Conservation (phyloP, 257 asterid species). For the Eustoma russellianum region DNA sequence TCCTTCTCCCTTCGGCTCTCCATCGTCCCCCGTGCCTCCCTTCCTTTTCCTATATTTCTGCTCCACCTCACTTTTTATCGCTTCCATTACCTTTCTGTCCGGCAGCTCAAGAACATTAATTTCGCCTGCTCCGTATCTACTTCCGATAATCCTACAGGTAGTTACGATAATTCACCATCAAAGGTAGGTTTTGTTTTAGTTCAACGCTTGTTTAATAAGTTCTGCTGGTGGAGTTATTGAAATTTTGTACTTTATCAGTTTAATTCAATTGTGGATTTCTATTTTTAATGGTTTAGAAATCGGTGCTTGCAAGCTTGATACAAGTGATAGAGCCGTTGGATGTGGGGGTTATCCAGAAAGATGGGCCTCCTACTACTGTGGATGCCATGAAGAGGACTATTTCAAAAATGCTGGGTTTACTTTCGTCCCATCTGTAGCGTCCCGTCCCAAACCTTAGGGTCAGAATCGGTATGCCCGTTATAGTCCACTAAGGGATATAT, state of each 20-base stretch:
- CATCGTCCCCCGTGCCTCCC: constrained; percentile 18
- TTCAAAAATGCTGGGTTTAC: constrained; percentile 87
- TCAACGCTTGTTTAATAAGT: background rate
- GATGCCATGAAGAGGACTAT: constrained; percentile 98
- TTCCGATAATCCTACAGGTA: constrained; percentile 19
- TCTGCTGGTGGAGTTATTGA: background rate
- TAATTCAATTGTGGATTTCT: background rate
- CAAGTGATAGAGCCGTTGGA: constrained; percentile 93
- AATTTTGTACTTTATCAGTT: background rate
- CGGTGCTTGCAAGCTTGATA: constrained; percentile 50
- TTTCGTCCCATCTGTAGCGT: constrained; percentile 90
- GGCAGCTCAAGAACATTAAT: constrained; percentile 19
- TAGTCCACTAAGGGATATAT: too few species aligned
- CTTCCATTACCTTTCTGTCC: constrained; percentile 7
- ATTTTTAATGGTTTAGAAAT: constrained; percentile 32
- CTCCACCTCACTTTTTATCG: constrained; percentile 16
- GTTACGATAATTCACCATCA: constrained; percentile 30
- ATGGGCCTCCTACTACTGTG: constrained; percentile 67
- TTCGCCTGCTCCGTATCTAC: constrained; percentile 39
- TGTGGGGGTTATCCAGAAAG: constrained; percentile 82
- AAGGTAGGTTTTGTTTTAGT: constrained; percentile 30
- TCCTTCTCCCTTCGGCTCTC: constrained; percentile 32
- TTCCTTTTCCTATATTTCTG: constrained; percentile 8
- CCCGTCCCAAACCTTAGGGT: too few species aligned
- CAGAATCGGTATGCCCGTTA: too few species aligned